Conservation (phyloP, 257 asterid genomes). For the Capsicum chinense region DNA sequence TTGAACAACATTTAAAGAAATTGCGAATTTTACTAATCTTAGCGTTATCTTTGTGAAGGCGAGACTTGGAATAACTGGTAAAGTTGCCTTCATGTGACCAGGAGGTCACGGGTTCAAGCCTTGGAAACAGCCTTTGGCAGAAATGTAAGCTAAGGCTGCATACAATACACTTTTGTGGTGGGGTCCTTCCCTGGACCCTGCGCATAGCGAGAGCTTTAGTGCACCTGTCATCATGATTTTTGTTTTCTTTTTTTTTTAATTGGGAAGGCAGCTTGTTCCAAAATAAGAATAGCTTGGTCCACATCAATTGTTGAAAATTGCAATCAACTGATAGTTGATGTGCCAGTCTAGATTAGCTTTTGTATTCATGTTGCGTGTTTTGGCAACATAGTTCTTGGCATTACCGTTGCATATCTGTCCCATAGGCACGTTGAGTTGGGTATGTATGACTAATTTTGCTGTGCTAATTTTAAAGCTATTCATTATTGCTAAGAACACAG, state of each 20-base stretch:
- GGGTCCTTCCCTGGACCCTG: no score
- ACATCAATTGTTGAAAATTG: not conserved
- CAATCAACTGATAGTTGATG: not conserved
- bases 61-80: no score
- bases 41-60: not conserved
- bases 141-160: no score
- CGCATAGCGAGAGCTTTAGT: no score
- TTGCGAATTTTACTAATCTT: not conserved
- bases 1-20: not conserved
- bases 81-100: no score
- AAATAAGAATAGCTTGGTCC: not conserved
- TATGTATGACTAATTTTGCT: not conserved
- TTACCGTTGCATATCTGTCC: not conserved
- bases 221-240: not conserved
- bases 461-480: not conserved
- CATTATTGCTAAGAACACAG: not conserved
- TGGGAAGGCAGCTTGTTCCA: constrained; percentile 18
- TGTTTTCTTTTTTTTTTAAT: not conserved
- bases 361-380: not conserved
- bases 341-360: constrained; percentile 1
- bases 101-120: no score
- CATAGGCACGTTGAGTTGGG: not conserved
- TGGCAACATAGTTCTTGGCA: not conserved
- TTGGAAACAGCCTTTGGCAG: no score
- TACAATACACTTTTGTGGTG: no score